phyloP scores from a whole-genome alignment of 441 rosid genomes.

The Euphorbia celastroides region DNA sequence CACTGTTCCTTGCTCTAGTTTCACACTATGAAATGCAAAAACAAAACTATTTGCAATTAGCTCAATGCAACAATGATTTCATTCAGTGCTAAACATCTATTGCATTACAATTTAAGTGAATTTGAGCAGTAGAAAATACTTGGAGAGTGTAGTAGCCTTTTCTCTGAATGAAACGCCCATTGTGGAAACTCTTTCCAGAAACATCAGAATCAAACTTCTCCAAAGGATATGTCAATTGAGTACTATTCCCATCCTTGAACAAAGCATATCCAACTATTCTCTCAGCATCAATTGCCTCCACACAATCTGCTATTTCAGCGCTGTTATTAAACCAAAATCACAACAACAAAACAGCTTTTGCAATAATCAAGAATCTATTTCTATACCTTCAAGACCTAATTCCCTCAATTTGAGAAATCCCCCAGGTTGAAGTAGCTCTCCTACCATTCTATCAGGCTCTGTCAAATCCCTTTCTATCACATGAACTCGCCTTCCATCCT shows the following conservation, averaged over 20 bases:
- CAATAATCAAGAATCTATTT: too few relatives aligned
- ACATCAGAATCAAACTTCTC: slow-evolving; percentile 66
- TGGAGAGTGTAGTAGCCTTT: slow-evolving; percentile 67
- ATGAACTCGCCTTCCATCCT: slow-evolving; percentile 75
- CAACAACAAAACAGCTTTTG: too few relatives aligned
- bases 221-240: slow-evolving; percentile 63
- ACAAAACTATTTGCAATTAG: too few relatives aligned
- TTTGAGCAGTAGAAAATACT: too few relatives aligned
- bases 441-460: slow-evolving; percentile 83
- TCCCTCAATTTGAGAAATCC: slow-evolving; percentile 57
- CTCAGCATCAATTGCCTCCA: slow-evolving; percentile 75
- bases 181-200: slow-evolving; percentile 84
- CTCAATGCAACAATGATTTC: too few relatives aligned
- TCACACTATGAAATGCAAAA: slow-evolving; percentile 47
- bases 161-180: slow-evolving; percentile 82
- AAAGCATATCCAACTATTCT: slow-evolving; percentile 75
- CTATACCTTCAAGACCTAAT: too few relatives aligned
- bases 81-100: too few relatives aligned
- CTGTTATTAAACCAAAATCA: too few relatives aligned
- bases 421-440: slow-evolving; percentile 86
- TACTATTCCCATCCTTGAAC: slow-evolving; percentile 59
- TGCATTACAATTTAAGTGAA: too few relatives aligned
- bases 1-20: slow-evolving; percentile 83
- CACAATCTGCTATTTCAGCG: slow-evolving; percentile 51
- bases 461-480: slow-evolving; percentile 79